Conservation (phyloP, 108 stramenopile genomes). For the Cyclotella baltica region DNA sequence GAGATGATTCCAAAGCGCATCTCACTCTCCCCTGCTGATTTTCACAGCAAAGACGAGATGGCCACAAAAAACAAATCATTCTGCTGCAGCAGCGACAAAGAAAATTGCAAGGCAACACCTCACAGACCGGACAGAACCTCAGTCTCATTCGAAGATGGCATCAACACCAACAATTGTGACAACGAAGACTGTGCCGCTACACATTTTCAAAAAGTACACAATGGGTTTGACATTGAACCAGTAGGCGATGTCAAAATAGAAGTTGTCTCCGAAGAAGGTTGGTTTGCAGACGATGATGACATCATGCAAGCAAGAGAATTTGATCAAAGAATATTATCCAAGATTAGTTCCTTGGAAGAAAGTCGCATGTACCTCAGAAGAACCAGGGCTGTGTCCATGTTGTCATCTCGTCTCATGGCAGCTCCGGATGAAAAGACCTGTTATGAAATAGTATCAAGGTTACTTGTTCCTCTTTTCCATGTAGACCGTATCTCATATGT, state of each 20-base stretch:
- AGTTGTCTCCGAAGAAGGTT: slow-evolving; percentile 28
- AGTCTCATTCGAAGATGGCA: neutral
- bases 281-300: slow-evolving; percentile 11
- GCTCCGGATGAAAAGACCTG: slow-evolving; percentile 47
- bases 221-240: neutral
- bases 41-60: neutral
- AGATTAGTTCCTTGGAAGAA: slow-evolving; percentile 29
- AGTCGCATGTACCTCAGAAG: slow-evolving; percentile 31
- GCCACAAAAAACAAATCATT: neutral
- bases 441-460: slow-evolving; percentile 28
- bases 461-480: slow-evolving; percentile 44
- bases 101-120: neutral
- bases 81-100: neutral
- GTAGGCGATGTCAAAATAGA: slow-evolving; percentile 26
- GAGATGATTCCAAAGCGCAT: too few species aligned
- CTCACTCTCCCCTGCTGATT: too few species aligned
- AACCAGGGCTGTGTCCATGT: slow-evolving; percentile 30
- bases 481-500: slow-evolving; percentile 38
- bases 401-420: slow-evolving; percentile 37
- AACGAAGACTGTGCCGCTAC: neutral
- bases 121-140: neutral
- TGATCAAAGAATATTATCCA: slow-evolving; percentile 36
- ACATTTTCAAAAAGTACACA: neutral
- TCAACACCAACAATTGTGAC: neutral
- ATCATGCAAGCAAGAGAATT: slow-evolving; percentile 32